These are phyloP conservation scores for Cyclanthera cordifolia DNA, from an alignment of 306 rosid genomes.

Conservation along the genomic window DNA sequence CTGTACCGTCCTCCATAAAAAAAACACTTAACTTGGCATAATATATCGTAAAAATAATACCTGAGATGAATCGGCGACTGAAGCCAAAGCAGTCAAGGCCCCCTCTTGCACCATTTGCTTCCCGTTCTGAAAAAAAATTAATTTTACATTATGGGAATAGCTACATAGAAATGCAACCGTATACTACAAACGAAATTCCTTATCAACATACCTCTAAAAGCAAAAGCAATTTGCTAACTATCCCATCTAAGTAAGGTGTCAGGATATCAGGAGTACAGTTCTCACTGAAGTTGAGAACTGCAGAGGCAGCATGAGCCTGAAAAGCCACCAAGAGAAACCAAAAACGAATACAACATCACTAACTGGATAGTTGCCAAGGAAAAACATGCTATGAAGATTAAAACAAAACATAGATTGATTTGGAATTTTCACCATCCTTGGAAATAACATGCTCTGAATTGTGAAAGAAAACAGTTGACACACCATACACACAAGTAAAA, in stretches of 20 bases:
- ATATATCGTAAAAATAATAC: slow-evolving; percentile 25
- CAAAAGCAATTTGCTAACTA: slow-evolving; percentile 78
- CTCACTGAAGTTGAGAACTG: slow-evolving; percentile 96
- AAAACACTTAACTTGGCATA: slow-evolving; percentile 2
- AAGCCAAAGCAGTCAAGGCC: slow-evolving; percentile 94
- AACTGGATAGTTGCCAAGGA: not conserved
- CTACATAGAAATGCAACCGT: not conserved
- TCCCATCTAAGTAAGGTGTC: slow-evolving; percentile 82
- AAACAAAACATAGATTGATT: not conserved
- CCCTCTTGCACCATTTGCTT: slow-evolving; percentile 99
- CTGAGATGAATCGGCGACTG: slow-evolving; percentile 99
- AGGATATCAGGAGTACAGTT: slow-evolving; percentile 92
- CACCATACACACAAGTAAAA: not conserved
- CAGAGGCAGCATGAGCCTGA: slow-evolving; percentile 99
- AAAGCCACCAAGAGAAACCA: slow-evolving; percentile 7
- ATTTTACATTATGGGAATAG: not conserved
- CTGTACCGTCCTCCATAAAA: slow-evolving; percentile 14
- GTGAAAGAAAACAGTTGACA: not conserved
- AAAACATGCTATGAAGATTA: not conserved
- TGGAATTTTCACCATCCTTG: not conserved
- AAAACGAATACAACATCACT: not conserved
- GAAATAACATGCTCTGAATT: not conserved
- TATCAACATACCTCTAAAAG: slow-evolving; percentile 65
- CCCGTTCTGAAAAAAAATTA: slow-evolving; percentile 48
- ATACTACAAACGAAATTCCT: not conserved